These are phyloP conservation scores for Leccinum proliferum DNA, from an alignment of 1,284 basidiomycete genomes.

Conservation along the genomic window DNA sequence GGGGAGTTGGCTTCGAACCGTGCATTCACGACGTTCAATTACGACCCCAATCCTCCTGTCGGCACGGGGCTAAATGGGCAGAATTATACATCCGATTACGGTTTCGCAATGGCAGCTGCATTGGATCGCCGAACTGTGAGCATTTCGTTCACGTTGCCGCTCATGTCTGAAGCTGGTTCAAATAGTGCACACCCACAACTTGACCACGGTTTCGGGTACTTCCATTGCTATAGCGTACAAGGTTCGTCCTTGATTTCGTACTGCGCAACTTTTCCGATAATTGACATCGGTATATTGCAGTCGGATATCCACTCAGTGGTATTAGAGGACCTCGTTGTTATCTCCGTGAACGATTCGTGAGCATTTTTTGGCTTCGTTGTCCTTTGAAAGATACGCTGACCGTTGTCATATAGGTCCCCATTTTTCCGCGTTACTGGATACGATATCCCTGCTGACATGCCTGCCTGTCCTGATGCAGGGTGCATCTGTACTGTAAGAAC, in stretches of 20 bases:
- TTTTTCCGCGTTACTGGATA: constrained; percentile 2
- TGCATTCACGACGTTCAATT: neutral
- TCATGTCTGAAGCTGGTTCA: neutral
- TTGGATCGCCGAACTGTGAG: constrained; percentile 13
- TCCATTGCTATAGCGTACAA: constrained; percentile 8
- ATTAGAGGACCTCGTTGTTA: neutral
- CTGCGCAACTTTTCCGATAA: neutral
- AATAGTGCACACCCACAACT: constrained; percentile 11
- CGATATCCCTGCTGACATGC: constrained; percentile 7
- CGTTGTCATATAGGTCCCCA: constrained; percentile 9
- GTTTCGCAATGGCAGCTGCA: neutral
- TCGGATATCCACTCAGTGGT: neutral
- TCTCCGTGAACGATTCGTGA: constrained; percentile 3
- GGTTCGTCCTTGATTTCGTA: constrained; percentile 6
- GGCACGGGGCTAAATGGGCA: constrained; percentile 7
- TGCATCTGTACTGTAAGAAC: constrained; percentile 9
- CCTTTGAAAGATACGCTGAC: neutral
- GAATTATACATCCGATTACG: neutral
- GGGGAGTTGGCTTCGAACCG: constrained; percentile 9
- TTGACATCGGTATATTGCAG: constrained; percentile 1
- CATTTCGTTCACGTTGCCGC: neutral
- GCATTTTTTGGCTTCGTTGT: neutral
- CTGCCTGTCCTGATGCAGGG: neutral
- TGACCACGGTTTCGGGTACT: constrained; percentile 6
- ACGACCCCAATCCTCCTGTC: neutral